Base-by-base conservation (phyloP, 371 early-diverging fungal species). In the Synchytrium microbalum region DNA sequence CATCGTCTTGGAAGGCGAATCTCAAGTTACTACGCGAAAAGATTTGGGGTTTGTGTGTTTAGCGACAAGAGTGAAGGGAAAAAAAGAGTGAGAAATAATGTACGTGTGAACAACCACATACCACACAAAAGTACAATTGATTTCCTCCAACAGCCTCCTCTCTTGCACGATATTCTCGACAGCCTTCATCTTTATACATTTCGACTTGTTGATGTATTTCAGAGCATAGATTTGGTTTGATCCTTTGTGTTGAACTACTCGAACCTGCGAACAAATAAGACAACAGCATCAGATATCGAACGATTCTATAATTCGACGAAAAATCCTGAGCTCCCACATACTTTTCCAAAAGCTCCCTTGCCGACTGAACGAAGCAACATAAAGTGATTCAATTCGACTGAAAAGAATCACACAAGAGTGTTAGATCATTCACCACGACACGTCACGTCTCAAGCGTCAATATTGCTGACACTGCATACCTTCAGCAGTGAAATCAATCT, bases 1-100 rank as follows among this genome's bases (percentile, higher is more conserved):
- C 86, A 60, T 89, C 91, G 69, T 90, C 91, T 74, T 90, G 89
- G 70, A 90, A 90, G 5, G 90, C 88, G 72, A 84, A 89, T 26
- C 89, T 78, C 68, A 89, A 66, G 74, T 89, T 89, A 58, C 76
- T 76, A 63, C 1, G 5, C 25, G 59, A 64, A 59, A 10, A 10
- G 10, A 38, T 19, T 19, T 19, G 19, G 19, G 5, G 46, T 38
- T 5, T 10, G 46, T 38, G 46, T 5, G 46, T 19, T 10, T 38
- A 38, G 46, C 46, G 46, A 38, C 46, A 5, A 38, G 19, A 19
- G 46, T n/a, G n/a, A n/a, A n/a, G n/a, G n/a, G n/a, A n/a, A n/a
- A n/a, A n/a, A n/a, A n/a, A n/a, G n/a, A n/a, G n/a, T n/a, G n/a
- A n/a, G n/a, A n/a, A n/a, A n/a, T n/a, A n/a, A n/a, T n/a, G n/a